Conservation (phyloP, 768 basidiomycete genomes). For the Suillus cothurnatus region DNA sequence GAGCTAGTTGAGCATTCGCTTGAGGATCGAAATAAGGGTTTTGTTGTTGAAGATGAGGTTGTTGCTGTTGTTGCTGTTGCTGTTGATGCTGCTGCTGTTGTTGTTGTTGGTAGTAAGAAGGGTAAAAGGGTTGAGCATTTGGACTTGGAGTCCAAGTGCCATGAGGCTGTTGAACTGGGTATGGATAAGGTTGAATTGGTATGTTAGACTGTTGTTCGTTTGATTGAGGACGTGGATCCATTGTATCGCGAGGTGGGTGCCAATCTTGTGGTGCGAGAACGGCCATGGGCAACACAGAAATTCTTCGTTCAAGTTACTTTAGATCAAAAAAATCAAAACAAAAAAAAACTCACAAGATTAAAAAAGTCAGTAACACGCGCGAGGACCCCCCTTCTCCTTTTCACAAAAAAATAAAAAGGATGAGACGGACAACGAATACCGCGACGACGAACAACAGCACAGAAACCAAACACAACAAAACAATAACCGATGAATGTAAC, state of each 20-base stretch:
- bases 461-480: not conserved
- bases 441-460: constrained; percentile 4
- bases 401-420: not conserved
- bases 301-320: too few relatives aligned
- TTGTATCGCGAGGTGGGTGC: constrained; percentile 63
- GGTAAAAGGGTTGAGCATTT: constrained; percentile 72
- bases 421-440: constrained; percentile 3
- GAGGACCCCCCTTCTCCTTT: not conserved
- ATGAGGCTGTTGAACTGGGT: constrained; percentile 72
- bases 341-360: not conserved
- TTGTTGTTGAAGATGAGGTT: constrained; percentile 17
- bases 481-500: too few relatives aligned
- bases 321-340: not conserved
- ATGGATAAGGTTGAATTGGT: constrained; percentile 53
- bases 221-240: constrained; percentile 55
- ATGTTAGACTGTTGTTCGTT: constrained; percentile 47
- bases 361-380: not conserved
- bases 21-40: constrained; percentile 73
- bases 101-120: constrained; percentile 70
- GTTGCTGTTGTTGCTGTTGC: constrained; percentile 39
- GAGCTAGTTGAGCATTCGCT: constrained; percentile 75
- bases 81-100: constrained; percentile 57
- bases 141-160: constrained; percentile 71
- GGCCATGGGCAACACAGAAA: constrained; percentile 55
- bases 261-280: constrained; percentile 79